A percentile compares a stretch with the other conserved stretches of the same genome.
These are phyloP conservation scores for Durio zibethinus DNA, from an alignment of 345 rosid genomes.

Conservation along the genomic window DNA sequence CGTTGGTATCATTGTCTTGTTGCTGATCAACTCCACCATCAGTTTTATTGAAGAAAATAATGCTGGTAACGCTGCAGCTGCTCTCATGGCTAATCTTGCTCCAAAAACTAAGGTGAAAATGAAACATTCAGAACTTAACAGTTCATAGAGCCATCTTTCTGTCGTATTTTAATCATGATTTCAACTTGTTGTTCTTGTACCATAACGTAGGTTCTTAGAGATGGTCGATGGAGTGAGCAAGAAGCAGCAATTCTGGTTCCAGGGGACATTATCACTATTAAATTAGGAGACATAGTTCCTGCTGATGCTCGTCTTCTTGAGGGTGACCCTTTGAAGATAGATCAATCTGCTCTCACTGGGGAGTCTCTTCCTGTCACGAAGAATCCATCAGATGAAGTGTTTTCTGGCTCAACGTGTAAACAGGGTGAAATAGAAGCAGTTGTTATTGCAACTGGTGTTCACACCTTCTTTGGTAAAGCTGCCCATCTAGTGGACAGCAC, in stretches of 20 bases:
- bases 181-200: neutral
- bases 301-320: conserved; percentile 97
- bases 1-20: conserved; percentile 62
- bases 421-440: conserved; percentile 91
- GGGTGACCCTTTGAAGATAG: conserved; percentile 90
- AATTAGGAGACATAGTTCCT: conserved; percentile 84
- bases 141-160: neutral
- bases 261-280: conserved; percentile 80
- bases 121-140: neutral
- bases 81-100: conserved; percentile 95
- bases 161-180: neutral
- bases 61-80: conserved; percentile 94
- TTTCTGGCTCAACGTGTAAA: conserved; percentile 89
- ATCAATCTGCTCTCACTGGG: conserved; percentile 93
- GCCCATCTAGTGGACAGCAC: conserved; percentile 93
- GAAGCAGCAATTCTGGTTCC: conserved; percentile 92
- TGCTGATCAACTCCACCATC: conserved; percentile 86
- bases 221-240: conserved; percentile 80
- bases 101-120: conserved; percentile 74
- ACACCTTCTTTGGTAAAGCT: conserved; percentile 93
- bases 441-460: conserved; percentile 90
- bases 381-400: conserved; percentile 74
- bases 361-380: conserved; percentile 88
- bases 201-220: conserved; percentile 63
- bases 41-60: conserved; percentile 92